Evolutionary conservation across 1,284 basidiomycete species (phyloP).

Genomic region (Cronartium quercuum): DNA sequence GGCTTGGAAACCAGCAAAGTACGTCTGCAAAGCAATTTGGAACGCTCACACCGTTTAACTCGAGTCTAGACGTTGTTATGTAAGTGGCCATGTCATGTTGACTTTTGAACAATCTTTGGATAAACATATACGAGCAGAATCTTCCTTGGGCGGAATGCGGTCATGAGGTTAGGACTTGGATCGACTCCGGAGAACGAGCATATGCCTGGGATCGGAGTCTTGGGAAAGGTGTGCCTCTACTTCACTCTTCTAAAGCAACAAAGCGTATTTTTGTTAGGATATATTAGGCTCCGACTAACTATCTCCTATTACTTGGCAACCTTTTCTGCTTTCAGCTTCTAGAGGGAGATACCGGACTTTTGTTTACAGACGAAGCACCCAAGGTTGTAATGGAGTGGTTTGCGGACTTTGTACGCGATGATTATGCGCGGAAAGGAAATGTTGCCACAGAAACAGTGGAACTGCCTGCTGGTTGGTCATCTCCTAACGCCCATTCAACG

Average conservation of each 20-base stretch:
- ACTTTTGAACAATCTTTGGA: too few species aligned
- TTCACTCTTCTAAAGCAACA: neutral
- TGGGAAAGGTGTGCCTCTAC: slow-evolving; percentile 62
- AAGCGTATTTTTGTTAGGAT: neutral
- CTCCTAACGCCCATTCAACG: neutral
- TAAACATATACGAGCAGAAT: slow-evolving; percentile 57
- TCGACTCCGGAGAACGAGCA: slow-evolving; percentile 80
- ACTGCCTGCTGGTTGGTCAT: slow-evolving; percentile 59
- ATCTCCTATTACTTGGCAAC: neutral
- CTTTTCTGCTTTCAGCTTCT: slow-evolving; percentile 59
- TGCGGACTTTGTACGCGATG: slow-evolving; percentile 75
- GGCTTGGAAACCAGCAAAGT: slow-evolving; percentile 70
- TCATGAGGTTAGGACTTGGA: slow-evolving; percentile 95
- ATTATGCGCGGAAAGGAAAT: slow-evolving; percentile 87
- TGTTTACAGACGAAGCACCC: slow-evolving; percentile 83
- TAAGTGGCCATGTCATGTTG: too few species aligned
- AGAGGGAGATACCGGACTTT: slow-evolving; percentile 83
- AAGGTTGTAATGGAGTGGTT: slow-evolving; percentile 93
- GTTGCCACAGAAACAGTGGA: slow-evolving; percentile 66
- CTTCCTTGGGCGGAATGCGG: slow-evolving; percentile 84
- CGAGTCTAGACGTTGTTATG: neutral
- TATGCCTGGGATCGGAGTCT: slow-evolving; percentile 67
- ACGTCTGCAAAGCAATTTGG: neutral
- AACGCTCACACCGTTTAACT: neutral
- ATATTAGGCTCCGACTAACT: slow-evolving; percentile 20